These are phyloP conservation scores for Suillus subluteus DNA, from an alignment of 768 basidiomycete species.

Conservation along the genomic window DNA sequence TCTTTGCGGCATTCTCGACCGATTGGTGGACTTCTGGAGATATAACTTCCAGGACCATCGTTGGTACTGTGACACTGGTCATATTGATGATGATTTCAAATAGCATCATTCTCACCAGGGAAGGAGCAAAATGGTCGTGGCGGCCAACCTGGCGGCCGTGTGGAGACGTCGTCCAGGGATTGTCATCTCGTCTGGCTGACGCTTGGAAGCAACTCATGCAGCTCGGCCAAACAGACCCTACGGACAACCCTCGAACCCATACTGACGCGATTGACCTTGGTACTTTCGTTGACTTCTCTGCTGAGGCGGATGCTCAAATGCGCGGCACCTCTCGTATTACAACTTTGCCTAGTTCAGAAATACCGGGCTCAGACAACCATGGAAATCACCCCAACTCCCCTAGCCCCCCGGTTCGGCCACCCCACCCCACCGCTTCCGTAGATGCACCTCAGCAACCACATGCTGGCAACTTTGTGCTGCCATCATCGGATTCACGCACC, in stretches of 20 bases:
- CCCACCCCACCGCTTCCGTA: neutral
- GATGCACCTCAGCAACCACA: neutral
- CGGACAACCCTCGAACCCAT: neutral
- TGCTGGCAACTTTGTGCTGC: neutral
- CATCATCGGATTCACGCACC: neutral
- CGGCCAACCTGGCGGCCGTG: neutral
- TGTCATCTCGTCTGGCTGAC: neutral
- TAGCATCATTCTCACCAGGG: constrained; percentile 42
- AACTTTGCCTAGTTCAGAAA: neutral
- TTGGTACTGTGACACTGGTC: constrained; percentile 34
- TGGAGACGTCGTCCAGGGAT: neutral
- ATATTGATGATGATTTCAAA: constrained; percentile 43
- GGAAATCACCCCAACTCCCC: neutral
- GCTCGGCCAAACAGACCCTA: too few species aligned
- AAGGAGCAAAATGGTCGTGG: constrained; percentile 27
- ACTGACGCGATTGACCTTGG: neutral
- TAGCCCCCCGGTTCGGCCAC: neutral
- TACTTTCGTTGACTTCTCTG: neutral
- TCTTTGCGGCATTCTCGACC: constrained; percentile 28
- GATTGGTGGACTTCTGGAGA: constrained; percentile 28
- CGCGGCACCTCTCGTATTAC: neutral
- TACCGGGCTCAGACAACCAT: neutral
- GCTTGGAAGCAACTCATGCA: neutral
- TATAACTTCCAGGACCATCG: constrained; percentile 22
- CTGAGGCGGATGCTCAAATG: neutral